Evolutionary conservation across 208 protist genomes (phyloP), one percentile per base, ranked within the genome.

Genomic region (Acanthamoeba culbertsoni): DNA sequence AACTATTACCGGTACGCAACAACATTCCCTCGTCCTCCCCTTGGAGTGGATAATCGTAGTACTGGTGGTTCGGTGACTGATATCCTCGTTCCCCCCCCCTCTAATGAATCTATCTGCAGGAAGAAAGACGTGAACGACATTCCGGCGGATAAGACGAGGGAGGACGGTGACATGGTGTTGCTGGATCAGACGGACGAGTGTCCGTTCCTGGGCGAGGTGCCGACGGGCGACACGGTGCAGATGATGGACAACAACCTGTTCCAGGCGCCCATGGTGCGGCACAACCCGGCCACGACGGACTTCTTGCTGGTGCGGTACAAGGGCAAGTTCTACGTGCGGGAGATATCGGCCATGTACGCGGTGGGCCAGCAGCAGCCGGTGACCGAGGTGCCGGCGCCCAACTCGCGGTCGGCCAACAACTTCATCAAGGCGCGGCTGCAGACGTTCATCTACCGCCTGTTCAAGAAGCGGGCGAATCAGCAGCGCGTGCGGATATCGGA

Each of bases 221-320:
- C 48, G 4, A 68, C 68, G n/a, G 94, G 94, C 8, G 37, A 71
- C n/a, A 73, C 62, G 6, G 68, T 95, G 3, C 91, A 94, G 53
- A 91, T 77, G 42, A 42, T 95, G 63, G 65, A 93, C 45, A 95
- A 93, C 92, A 95, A 95, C 28, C 26, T 95, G 57, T 94, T 95
- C 88, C 68, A 55, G 28, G 62, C 84, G 20, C 94, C 94, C 23
- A 63, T 95, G 2, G 86, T 95, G 28, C 31, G 35, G 37, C 94
- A 95, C 68, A 65, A 88, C 62, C 28, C 73, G 28, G 40, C 59
- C n/a, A 75, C 40, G 73, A 95, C 94, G 4, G 94, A 95, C 68
- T 95, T 95, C 42, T 59, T 95, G 63, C 73, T 93, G 68, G 53
- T 95, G 16, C 89, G 93, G 16, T 68, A 45, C 23, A 93, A 94